Percentiles rank a stretch among this genome's conserved stretches.
Evolutionary conservation across 1,139 yeast species (phyloP).

Genomic region (Meyerozyma athensensis): DNA sequence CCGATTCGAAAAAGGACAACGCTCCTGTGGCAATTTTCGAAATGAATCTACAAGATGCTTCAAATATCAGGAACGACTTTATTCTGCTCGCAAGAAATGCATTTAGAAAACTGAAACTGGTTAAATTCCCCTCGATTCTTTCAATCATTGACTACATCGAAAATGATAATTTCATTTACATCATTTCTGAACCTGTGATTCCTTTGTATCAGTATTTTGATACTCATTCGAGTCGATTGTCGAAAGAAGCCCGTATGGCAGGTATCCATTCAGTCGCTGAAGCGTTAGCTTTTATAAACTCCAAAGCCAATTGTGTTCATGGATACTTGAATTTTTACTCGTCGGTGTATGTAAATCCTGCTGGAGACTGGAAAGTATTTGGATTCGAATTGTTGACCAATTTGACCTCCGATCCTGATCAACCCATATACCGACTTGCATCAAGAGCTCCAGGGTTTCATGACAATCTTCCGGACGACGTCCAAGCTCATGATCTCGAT

Average conservation of each 20-base stretch:
- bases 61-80: constrained; percentile 23
- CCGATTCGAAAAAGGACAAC: constrained; percentile 35
- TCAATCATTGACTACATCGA: constrained; percentile 67
- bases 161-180: constrained; percentile 54
- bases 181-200: constrained; percentile 72
- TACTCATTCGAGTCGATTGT: constrained; percentile 14
- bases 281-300: constrained; percentile 59
- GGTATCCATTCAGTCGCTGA: constrained; percentile 57
- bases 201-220: constrained; percentile 46
- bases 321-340: constrained; percentile 53
- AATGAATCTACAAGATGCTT: constrained; percentile 46
- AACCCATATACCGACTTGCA: constrained; percentile 35
- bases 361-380: constrained; percentile 82
- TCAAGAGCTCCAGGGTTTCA: constrained; percentile 20
- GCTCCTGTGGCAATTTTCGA: constrained; percentile 56
- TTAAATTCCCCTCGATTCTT: constrained; percentile 77
- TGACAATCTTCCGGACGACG: constrained; percentile 42
- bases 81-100: constrained; percentile 59
- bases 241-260: constrained; percentile 42
- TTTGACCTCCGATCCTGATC: constrained; percentile 46
- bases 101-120: constrained; percentile 56
- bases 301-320: constrained; percentile 59
- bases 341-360: constrained; percentile 56
- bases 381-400: constrained; percentile 74
- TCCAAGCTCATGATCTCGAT: constrained; percentile 36